phyloP scores from a whole-genome alignment of 2,329 filamentous ascomycete genomes.

The Aspergillus clavatus region DNA sequence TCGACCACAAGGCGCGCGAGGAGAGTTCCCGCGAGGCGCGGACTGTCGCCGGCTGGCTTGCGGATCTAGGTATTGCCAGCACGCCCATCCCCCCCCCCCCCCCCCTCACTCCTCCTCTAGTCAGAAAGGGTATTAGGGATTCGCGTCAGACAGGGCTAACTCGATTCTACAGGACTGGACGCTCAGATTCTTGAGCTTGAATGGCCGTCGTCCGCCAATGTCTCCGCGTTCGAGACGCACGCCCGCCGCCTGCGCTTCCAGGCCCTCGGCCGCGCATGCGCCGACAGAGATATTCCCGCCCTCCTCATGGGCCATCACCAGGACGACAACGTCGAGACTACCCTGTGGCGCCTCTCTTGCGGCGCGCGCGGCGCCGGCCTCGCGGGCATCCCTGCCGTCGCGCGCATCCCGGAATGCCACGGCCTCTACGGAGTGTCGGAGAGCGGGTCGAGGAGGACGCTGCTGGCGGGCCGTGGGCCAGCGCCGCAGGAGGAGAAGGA shows the following conservation, averaged over 20 bases:
- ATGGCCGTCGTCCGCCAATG: constrained; percentile 44
- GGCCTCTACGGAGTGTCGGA: constrained; percentile 67
- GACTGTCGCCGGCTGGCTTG: constrained; percentile 45
- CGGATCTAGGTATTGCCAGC: constrained; percentile 44
- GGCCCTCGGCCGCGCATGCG: constrained; percentile 60
- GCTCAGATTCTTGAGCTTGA: constrained; percentile 41
- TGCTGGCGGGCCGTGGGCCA: background rate
- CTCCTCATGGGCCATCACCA: constrained; percentile 80
- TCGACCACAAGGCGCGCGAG: constrained; percentile 56
- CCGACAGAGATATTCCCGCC: constrained; percentile 47
- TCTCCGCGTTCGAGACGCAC: constrained; percentile 68
- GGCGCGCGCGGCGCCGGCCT: constrained; percentile 68
- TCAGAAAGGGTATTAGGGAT: no score
- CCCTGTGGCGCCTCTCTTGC: constrained; percentile 69
- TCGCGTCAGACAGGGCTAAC: no score
- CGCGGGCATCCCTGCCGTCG: constrained; percentile 60
- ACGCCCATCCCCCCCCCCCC: no score
- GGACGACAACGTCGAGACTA: constrained; percentile 88
- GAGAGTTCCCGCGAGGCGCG: constrained; percentile 53
- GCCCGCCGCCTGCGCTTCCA: constrained; percentile 73
- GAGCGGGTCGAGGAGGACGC: constrained; percentile 51
- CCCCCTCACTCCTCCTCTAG: no score
- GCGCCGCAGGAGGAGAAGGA: background rate
- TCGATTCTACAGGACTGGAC: no score
- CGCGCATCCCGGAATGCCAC: constrained; percentile 77